Conservation (phyloP, 2,329 filamentous ascomycete genomes). For the Cyphellophora attinorum region DNA sequence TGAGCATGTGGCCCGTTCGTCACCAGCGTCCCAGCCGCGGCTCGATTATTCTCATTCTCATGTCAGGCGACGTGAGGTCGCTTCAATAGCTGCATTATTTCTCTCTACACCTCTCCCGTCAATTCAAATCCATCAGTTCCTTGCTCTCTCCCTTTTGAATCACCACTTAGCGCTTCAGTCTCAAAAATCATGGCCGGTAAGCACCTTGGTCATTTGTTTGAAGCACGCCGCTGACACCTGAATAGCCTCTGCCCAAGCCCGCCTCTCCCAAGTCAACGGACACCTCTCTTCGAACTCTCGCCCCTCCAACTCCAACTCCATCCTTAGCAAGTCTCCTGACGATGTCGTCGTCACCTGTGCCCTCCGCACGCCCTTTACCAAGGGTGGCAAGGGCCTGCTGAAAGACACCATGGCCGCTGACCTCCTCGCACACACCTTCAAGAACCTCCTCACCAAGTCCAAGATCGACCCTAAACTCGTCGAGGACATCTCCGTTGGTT, state of each 20-base stretch:
- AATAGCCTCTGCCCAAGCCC: conserved; percentile 42
- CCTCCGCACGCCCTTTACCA: conserved; percentile 84
- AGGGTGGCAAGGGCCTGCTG: conserved; percentile 85
- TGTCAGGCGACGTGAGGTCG: too few species aligned
- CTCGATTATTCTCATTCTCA: too few species aligned
- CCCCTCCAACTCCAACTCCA: conserved; percentile 27
- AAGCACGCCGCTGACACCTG: too few species aligned
- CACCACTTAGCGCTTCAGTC: too few species aligned
- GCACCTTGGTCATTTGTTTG: too few species aligned
- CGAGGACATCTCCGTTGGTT: conserved; percentile 86
- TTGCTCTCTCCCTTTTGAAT: too few species aligned
- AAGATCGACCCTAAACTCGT: conserved; percentile 80
- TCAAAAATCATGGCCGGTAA: too few species aligned
- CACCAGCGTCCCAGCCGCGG: too few species aligned
- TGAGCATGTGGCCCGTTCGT: too few species aligned
- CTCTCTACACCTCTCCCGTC: too few species aligned
- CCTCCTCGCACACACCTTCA: conserved; percentile 74
- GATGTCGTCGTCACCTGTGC: conserved; percentile 85
- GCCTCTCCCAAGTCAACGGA: conserved; percentile 49
- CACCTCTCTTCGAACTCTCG: conserved; percentile 37
- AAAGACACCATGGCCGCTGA: conserved; percentile 88
- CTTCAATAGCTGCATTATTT: too few species aligned
- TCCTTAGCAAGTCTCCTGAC: conserved; percentile 48
- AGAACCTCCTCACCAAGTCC: conserved; percentile 71
- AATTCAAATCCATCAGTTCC: too few species aligned